Evolutionary conservation across 176 grass and related monocot genomes (phyloP), one percentile per base, ranked within the genome.

Genomic region (Otatea glauca): DNA sequence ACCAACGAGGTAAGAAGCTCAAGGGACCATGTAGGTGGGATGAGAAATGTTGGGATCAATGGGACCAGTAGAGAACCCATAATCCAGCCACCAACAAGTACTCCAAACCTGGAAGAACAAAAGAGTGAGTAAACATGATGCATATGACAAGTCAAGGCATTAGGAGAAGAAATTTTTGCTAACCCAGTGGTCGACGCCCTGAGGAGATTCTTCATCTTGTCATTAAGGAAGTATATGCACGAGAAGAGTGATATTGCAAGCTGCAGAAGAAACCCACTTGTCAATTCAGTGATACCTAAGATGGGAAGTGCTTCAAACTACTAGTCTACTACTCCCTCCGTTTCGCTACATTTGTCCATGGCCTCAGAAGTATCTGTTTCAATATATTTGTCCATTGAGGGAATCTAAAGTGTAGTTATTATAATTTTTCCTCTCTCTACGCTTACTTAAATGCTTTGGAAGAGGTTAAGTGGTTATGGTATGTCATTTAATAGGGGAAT

Each of bases 171-270:
- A 86, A 59, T 16, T 63, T 45, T 48, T 13, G 41, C 44, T 96
- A 65, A 99, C 96, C 96, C 96, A 54, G 91, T 99, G 11, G 71
- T 63, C 7, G 87, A 96, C 7, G 96, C 96, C 80, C 96, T 92
- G 47, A 84, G 62, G 60, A 90, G 83, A 41, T 91, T 90, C 84
- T 99, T 99, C 96, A 96, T 99, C 89, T 99, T 99, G 18, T 96
- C 96, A 29, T 99, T 96, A 82, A 99, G 93, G 81, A 99, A 96
- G 81, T 93, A 96, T 82, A 99, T 96, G 81, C 93, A 99, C 0
- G 93, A 87, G 69, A 99, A 80, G 56, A 99, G 90, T 4, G 96
- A 96, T 81, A 99, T 94, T 6, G 91, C 91, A 2, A 99, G 91
- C 96, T 99, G 86, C 65, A 84, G 14, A 89, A 74, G 54, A 73